Base-by-base conservation (phyloP, 106 monocot species). In the Apostasia ramifera region DNA sequence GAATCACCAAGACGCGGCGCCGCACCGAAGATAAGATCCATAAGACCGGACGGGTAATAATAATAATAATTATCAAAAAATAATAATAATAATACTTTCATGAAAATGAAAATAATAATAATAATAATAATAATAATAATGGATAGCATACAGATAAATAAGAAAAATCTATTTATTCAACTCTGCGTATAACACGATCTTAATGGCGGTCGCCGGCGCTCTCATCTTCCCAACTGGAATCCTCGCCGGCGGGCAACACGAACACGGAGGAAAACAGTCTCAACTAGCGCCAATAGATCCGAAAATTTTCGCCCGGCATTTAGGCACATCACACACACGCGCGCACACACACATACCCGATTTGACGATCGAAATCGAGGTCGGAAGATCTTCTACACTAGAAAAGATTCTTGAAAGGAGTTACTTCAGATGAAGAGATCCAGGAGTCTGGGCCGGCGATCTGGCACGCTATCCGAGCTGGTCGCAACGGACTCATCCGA, bases 401-500 rank as follows among this genome's bases (percentile, higher is more conserved):
- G 62, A 13, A 12, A 62, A 62, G 45, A 62, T 13, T 62, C 44
- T 44, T 43, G 44, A 26, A 26, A 45, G 40, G 44, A 47, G 48
- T 49, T 65, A 3, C 50, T 6, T 80, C 69, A 79, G 50, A 63
- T 46, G 63, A 88, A 83, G 41, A 88, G 78, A 59, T 90, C 81
- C 47, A 90, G 65, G 1, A 86, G 81, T 66, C 57, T 63, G 15
- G 78, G 83, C 61, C 50, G 60, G n/a, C 63, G 61, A 43, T 66
- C 78, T 40, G n/a, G 72, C 0, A 64, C 77, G 66, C 76, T 80
- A 47, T 79, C 78, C 5, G 57, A 74, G 73, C 71, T 77, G 45
- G 84, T 88, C 72, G 83, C 83, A 51, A 83, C 85, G 47, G 94
- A 94, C 14, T 69, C 85, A 66, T 81, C 94, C 1, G 80, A 80